Evolutionary conservation across 2,329 filamentous ascomycete species (phyloP).

Genomic region (Cladosporium sp.): DNA sequence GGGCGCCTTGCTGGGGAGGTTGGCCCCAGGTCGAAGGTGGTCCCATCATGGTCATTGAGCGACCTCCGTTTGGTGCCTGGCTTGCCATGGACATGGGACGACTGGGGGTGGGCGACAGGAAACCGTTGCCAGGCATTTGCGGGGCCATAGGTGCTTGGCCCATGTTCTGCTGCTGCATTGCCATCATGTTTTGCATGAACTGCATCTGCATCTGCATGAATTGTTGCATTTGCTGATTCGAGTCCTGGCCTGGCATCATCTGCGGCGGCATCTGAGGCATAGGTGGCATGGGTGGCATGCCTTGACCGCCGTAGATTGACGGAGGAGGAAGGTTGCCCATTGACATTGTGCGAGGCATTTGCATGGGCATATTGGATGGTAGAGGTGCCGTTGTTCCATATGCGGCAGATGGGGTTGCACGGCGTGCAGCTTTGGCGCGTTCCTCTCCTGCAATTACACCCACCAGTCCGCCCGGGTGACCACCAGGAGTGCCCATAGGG

Average conservation of each 20-base stretch:
- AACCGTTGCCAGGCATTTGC: conserved; percentile 23
- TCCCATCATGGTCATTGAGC: conserved; percentile 84
- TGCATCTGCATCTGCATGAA: conserved; percentile 45
- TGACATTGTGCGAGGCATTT: conserved; percentile 38
- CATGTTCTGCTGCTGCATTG: conserved; percentile 40
- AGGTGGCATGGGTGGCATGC: conserved; percentile 31
- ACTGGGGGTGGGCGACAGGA: conserved; percentile 4
- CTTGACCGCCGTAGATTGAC: conserved; percentile 31
- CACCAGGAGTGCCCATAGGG: conserved; percentile 21
- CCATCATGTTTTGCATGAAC: conserved; percentile 43
- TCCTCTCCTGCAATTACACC: conserved; percentile 88
- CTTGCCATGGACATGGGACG: conserved; percentile 51
- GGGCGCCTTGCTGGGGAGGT: conserved; percentile 40
- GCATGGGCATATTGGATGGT: conserved; percentile 35
- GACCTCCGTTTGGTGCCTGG: conserved; percentile 40
- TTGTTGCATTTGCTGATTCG: conserved; percentile 38
- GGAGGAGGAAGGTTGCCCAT: conserved; percentile 37
- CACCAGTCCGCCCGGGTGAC: conserved; percentile 75
- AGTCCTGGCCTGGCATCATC: conserved; percentile 28
- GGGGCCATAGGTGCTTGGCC: conserved; percentile 22
- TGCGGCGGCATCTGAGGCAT: conserved; percentile 33
- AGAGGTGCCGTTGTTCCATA: conserved; percentile 32
- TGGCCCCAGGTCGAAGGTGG: conserved; percentile 47
- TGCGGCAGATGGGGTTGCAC: conserved; percentile 70
- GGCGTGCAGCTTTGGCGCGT: conserved; percentile 72